Evolutionary conservation across 2,329 filamentous ascomycete species (phyloP).

Genomic region (Fusarium pseudograminearum): DNA sequence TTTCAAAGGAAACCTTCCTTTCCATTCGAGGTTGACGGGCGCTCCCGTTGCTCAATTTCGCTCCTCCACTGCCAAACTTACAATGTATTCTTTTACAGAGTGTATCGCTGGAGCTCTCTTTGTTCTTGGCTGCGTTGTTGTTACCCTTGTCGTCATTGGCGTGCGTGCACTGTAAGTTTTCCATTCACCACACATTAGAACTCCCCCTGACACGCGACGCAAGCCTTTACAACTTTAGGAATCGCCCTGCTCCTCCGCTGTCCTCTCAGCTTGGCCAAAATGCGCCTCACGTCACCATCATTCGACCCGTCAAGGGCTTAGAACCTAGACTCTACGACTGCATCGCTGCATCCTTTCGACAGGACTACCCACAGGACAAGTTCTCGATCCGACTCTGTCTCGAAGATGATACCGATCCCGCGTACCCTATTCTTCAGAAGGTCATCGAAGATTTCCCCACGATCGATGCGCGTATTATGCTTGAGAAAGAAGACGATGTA

Average conservation of each 20-base stretch:
- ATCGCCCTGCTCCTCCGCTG: conserved; percentile 60
- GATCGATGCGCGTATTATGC: conserved; percentile 77
- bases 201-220: conserved; percentile 9
- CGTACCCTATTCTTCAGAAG: conserved; percentile 77
- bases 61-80: not conserved
- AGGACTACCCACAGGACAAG: conserved; percentile 81
- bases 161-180: conserved; percentile 65
- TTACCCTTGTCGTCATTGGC: conserved; percentile 68
- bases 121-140: conserved; percentile 65
- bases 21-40: conserved; percentile 3
- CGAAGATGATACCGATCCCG: conserved; percentile 78
- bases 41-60: conserved; percentile 7
- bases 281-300: conserved; percentile 86
- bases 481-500: conserved; percentile 84
- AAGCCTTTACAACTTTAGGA: conserved; percentile 67
- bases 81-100: conserved; percentile 51
- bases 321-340: conserved; percentile 94
- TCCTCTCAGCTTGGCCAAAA: conserved; percentile 63
- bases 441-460: conserved; percentile 79
- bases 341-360: conserved; percentile 84
- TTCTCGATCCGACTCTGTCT: conserved; percentile 88
- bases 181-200: not conserved
- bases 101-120: conserved; percentile 61
- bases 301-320: conserved; percentile 92
- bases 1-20: not conserved